phyloP scores from a whole-genome alignment of 108 stramenopile genomes.

The Licmophora abbreviata region DNA sequence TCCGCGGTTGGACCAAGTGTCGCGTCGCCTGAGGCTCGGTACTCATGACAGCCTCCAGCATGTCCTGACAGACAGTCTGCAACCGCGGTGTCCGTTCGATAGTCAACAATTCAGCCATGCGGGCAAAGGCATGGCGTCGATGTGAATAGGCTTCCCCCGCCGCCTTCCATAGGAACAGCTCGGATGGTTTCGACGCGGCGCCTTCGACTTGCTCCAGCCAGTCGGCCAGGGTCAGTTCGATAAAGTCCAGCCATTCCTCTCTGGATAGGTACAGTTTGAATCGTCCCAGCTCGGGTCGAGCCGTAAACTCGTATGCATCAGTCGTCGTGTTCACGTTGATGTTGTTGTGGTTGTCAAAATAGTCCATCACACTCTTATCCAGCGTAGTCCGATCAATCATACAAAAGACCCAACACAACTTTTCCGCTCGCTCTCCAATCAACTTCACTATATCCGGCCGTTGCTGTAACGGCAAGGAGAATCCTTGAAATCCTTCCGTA shows the following conservation, averaged over 20 bases:
- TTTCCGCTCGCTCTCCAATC: slow-evolving; percentile 62
- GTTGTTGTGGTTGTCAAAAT: too few relatives aligned
- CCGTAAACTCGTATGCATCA: slow-evolving; percentile 21
- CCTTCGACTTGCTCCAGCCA: slow-evolving; percentile 81
- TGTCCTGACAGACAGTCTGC: slow-evolving; percentile 15
- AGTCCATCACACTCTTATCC: slow-evolving; percentile 52
- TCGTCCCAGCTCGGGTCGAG: slow-evolving; percentile 65
- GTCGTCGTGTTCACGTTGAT: neutral
- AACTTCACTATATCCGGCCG: slow-evolving; percentile 33
- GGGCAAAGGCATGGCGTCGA: slow-evolving; percentile 50
- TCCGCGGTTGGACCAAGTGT: slow-evolving; percentile 47
- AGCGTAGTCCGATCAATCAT: slow-evolving; percentile 68
- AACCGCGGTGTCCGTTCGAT: slow-evolving; percentile 33
- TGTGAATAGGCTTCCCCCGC: slow-evolving; percentile 74
- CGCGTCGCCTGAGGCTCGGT: slow-evolving; percentile 39
- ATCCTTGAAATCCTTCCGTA: slow-evolving; percentile 78
- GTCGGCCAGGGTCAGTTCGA: slow-evolving; percentile 64
- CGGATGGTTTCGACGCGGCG: slow-evolving; percentile 39
- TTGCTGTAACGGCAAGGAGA: slow-evolving; percentile 45
- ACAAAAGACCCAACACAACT: slow-evolving; percentile 63
- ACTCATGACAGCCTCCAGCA: slow-evolving; percentile 36
- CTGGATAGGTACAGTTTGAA: slow-evolving; percentile 44
- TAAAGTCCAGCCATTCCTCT: slow-evolving; percentile 67
- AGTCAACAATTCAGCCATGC: slow-evolving; percentile 48
- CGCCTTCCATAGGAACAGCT: slow-evolving; percentile 46